These are phyloP conservation scores for Debaryomyces fabryi DNA, from an alignment of 1,139 yeast genomes.

Conservation along the genomic window DNA sequence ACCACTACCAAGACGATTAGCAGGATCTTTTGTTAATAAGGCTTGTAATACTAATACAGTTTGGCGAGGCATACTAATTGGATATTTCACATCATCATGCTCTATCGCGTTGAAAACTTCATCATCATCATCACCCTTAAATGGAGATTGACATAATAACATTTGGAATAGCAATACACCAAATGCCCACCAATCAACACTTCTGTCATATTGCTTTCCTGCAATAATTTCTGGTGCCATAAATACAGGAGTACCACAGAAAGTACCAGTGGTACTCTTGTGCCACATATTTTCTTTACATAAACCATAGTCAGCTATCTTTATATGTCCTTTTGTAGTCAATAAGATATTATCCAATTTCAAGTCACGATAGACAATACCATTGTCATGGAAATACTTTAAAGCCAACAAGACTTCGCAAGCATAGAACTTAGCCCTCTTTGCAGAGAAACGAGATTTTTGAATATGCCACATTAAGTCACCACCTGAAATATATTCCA, in stretches of 20 bases:
- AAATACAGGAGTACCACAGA: conserved; percentile 98
- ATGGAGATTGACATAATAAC: conserved; percentile 95
- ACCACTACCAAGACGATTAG: conserved; percentile 80
- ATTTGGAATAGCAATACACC: conserved; percentile 95
- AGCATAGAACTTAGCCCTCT: conserved; percentile 95
- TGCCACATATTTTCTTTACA: conserved; percentile 96
- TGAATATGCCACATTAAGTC: conserved; percentile 99
- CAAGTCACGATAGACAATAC: conserved; percentile 91
- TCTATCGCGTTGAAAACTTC: conserved; percentile 97
- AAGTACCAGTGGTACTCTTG: conserved; percentile 89
- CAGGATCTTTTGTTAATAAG: conserved; percentile 85
- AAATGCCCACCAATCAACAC: conserved; percentile 99
- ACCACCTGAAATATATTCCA: conserved; percentile 98
- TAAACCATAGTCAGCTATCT: conserved; percentile 94
- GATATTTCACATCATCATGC: conserved; percentile 96
- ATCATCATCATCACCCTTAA: conserved; percentile 97
- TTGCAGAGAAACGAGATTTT: conserved; percentile 82
- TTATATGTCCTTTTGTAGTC: conserved; percentile 92
- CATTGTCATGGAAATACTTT: conserved; percentile 92
- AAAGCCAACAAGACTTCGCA: conserved; percentile 92
- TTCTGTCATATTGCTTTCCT: conserved; percentile 88
- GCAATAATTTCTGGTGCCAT: conserved; percentile 98
- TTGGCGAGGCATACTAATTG: conserved; percentile 96
- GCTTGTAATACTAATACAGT: conserved; percentile 94
- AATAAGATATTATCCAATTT: conserved; percentile 89